phyloP scores from a whole-genome alignment of 2,329 filamentous ascomycete genomes.

The Diplodia sapinea region DNA sequence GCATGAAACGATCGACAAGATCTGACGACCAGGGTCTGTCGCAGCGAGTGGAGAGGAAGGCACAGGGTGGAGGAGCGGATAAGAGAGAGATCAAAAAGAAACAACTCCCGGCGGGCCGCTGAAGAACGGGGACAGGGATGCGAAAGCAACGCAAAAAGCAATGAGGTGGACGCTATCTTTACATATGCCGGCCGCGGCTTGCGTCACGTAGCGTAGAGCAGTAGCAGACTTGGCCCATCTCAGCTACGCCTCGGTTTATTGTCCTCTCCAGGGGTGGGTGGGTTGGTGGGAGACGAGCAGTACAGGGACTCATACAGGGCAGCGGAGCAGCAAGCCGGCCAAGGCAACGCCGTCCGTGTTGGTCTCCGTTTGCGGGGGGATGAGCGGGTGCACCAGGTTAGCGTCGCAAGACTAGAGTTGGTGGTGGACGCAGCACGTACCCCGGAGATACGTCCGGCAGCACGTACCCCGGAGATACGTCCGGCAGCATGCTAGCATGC shows the following conservation, averaged over 20 bases:
- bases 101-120: no score
- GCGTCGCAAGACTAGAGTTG: not conserved
- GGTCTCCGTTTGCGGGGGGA: slow-evolving; percentile 3
- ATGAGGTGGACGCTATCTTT: no score
- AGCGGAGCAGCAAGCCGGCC: not conserved
- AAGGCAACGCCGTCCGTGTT: not conserved
- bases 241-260: not conserved
- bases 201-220: no score
- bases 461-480: no score
- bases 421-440: not conserved
- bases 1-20: slow-evolving; percentile 24
- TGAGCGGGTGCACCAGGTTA: not conserved
- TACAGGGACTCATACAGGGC: no score
- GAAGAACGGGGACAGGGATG: not conserved
- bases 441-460: not conserved
- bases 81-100: no score
- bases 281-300: no score
- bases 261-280: no score
- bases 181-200: no score
- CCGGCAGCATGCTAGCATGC: not conserved
- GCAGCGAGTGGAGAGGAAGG: not conserved
- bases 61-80: no score
- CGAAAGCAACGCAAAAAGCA: not conserved
- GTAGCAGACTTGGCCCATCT: no score
- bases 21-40: not conserved